phyloP scores from a whole-genome alignment of 108 stramenopile species.

The Bacterosira constricta region DNA sequence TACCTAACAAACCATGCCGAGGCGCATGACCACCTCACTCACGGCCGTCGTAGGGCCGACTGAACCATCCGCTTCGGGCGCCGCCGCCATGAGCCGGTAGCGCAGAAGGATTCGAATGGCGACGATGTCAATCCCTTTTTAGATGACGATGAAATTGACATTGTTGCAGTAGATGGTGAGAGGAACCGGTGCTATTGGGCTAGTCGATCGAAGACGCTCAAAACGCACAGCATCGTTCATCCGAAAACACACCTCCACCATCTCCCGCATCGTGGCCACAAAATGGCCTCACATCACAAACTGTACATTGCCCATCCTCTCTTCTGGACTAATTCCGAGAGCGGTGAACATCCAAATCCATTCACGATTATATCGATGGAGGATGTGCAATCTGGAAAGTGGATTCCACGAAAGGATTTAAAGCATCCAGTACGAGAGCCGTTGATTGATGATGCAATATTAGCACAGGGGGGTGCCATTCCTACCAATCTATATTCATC shows the following conservation, averaged over 20 bases:
- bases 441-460: constrained; percentile 32
- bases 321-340: constrained; percentile 70
- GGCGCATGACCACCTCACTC: no score
- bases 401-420: constrained; percentile 14
- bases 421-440: not conserved
- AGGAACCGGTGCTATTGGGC: no score
- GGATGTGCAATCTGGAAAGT: constrained; percentile 33
- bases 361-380: constrained; percentile 83
- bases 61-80: no score
- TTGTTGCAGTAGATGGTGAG: no score
- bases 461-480: constrained; percentile 13
- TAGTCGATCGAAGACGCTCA: no score
- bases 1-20: no score
- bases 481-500: no score
- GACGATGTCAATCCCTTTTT: no score
- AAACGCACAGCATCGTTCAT: constrained; percentile 80
- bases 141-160: no score
- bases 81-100: no score
- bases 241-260: constrained; percentile 35
- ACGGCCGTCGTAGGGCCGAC: no score
- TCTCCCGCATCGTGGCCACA: constrained; percentile 87
- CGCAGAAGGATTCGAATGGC: no score
- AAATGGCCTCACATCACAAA: constrained; percentile 90
- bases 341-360: constrained; percentile 58
- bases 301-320: constrained; percentile 93